These are phyloP conservation scores for Neurospora sp. DNA, from an alignment of 2,329 filamentous ascomycete genomes.

Conservation along the genomic window DNA sequence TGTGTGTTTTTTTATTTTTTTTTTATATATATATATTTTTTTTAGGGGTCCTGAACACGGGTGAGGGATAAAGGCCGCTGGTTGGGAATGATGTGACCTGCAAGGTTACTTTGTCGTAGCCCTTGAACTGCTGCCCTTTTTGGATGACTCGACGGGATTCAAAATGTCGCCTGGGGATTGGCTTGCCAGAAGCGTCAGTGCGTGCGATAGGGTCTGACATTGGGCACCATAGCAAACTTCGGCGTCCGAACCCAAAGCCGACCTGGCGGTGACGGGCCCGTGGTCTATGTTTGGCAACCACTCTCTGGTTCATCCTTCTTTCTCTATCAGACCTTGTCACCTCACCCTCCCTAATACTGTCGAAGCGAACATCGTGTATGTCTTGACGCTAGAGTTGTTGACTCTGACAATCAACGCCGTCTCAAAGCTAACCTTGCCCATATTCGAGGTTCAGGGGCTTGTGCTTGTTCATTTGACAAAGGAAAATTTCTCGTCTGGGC, in stretches of 20 bases:
- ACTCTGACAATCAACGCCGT: background rate
- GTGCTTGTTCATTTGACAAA: background rate
- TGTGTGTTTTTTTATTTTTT: background rate
- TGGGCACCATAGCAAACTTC: background rate
- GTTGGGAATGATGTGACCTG: background rate
- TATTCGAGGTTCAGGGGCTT: background rate
- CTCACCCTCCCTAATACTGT: background rate
- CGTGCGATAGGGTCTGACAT: background rate
- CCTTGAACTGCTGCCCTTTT: background rate
- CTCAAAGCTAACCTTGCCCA: background rate
- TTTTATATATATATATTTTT: background rate
- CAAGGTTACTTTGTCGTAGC: background rate
- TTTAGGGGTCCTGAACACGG: background rate
- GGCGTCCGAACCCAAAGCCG: background rate
- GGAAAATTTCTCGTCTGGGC: background rate
- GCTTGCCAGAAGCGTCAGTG: background rate
- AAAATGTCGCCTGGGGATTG: background rate
- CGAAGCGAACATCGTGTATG: background rate
- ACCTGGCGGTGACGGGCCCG: background rate
- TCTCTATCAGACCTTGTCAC: background rate
- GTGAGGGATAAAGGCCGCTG: background rate
- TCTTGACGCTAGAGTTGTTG: background rate
- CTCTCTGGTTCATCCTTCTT: background rate
- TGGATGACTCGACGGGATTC: background rate
- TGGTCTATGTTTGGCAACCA: background rate